phyloP scores from a whole-genome alignment of 805 yeast genomes.

The Barnettozyma salicaria region DNA sequence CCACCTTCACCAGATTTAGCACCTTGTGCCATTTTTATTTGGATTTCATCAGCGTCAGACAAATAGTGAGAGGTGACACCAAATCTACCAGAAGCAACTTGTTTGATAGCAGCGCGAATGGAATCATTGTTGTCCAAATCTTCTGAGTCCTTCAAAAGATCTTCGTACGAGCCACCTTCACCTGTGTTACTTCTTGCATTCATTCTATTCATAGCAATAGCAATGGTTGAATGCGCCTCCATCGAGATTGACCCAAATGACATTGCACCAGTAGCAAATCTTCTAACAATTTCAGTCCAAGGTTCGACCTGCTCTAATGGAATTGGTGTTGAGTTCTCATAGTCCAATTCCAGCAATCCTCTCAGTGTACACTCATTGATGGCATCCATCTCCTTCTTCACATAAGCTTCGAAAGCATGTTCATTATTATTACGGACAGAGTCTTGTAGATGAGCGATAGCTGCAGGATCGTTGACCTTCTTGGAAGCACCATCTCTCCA shows the following conservation, averaged over 20 bases:
- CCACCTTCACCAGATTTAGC: slow-evolving; percentile 99
- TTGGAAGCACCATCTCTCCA: slow-evolving; percentile 99
- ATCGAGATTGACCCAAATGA: slow-evolving; percentile 97
- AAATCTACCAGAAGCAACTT: slow-evolving; percentile 95
- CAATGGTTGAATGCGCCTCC: slow-evolving; percentile 97
- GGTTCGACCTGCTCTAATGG: slow-evolving; percentile 99
- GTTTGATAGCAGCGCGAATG: slow-evolving; percentile 98
- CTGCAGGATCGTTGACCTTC: slow-evolving; percentile 90
- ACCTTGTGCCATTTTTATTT: slow-evolving; percentile 98
- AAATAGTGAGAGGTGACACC: slow-evolving; percentile 95
- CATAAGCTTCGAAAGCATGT: slow-evolving; percentile 83
- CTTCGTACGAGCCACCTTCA: slow-evolving; percentile 90
- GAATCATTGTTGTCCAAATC: slow-evolving; percentile 87
- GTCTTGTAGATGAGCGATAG: slow-evolving; percentile 92
- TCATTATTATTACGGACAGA: slow-evolving; percentile 98
- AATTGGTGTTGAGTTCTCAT: slow-evolving; percentile 59
- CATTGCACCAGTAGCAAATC: slow-evolving; percentile 99
- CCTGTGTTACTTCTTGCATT: slow-evolving; percentile 99
- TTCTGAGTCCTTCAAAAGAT: slow-evolving; percentile 71
- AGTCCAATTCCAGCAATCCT: slow-evolving; percentile 90
- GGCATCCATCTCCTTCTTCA: slow-evolving; percentile 86
- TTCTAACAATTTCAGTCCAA: slow-evolving; percentile 97
- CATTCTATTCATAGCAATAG: slow-evolving; percentile 96
- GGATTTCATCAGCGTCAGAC: slow-evolving; percentile 95
- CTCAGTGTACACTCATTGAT: slow-evolving; percentile 89